A percentile compares a stretch with the other conserved stretches of the same genome.
Conservation (phyloP, 2,329 filamentous ascomycete genomes). For the Parastagonospora avenae region DNA sequence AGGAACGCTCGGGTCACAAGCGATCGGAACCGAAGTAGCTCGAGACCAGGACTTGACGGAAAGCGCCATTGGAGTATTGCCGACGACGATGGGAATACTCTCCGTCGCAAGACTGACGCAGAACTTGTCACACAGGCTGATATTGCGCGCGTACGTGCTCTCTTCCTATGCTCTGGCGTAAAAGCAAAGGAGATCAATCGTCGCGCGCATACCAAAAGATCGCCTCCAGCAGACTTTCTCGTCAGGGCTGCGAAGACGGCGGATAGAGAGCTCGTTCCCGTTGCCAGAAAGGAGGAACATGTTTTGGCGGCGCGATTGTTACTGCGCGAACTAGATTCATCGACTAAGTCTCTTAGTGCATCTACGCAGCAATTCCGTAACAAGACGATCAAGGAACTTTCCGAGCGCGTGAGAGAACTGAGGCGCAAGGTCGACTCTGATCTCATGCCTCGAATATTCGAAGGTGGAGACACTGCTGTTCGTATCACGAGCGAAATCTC, state of each 20-base stretch:
- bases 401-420: constrained; percentile 51
- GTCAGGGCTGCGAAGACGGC: constrained; percentile 52
- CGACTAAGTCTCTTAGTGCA: constrained; percentile 54
- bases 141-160: constrained; percentile 75
- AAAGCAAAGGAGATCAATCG: constrained; percentile 82
- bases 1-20: constrained; percentile 16
- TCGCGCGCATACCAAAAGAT: constrained; percentile 60
- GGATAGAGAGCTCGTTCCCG: constrained; percentile 47
- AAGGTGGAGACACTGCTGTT: constrained; percentile 78
- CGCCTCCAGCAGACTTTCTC: constrained; percentile 42
- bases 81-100: constrained; percentile 46
- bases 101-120: constrained; percentile 32
- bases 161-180: constrained; percentile 84
- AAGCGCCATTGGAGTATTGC: constrained; percentile 65
- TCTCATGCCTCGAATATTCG: constrained; percentile 65
- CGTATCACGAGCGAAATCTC: constrained; percentile 76
- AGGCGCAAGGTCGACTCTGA: constrained; percentile 55
- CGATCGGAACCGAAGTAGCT: constrained; percentile 27
- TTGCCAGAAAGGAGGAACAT: constrained; percentile 58
- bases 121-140: constrained; percentile 63
- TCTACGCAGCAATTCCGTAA: constrained; percentile 57
- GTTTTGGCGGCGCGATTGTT: constrained; percentile 60
- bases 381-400: constrained; percentile 51
- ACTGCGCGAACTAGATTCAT: constrained; percentile 53
- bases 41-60: constrained; percentile 46